Evolutionary conservation across 306 rosid species (phyloP).

Genomic region (Fragaria vesca): DNA sequence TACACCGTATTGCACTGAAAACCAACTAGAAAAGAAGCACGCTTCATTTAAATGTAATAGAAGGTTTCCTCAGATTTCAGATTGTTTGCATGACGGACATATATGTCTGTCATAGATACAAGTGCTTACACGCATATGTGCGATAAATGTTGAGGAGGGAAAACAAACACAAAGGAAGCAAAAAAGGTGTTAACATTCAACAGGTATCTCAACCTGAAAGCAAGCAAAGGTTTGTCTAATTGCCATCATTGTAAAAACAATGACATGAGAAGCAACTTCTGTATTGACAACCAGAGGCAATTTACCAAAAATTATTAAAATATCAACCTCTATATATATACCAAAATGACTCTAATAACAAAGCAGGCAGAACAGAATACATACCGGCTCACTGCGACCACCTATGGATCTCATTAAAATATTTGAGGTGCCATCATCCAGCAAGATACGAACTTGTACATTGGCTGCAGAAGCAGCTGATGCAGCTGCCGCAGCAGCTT

Average conservation of each 20-base stretch:
- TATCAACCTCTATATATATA: neutral
- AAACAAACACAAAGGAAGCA: neutral
- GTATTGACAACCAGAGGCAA: neutral
- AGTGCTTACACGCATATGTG: neutral
- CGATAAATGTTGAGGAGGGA: neutral
- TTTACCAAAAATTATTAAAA: constrained; percentile 7
- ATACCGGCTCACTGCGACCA: constrained; percentile 85
- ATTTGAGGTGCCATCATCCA: constrained; percentile 98
- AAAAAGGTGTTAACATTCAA: neutral
- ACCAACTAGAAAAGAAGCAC: neutral
- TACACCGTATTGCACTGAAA: neutral
- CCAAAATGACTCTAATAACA: constrained; percentile 4
- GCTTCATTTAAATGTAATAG: neutral
- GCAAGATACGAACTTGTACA: constrained; percentile 96
- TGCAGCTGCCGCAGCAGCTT: constrained; percentile 95
- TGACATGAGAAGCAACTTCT: constrained; percentile 15
- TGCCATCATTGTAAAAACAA: constrained; percentile 20
- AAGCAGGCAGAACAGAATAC: constrained; percentile 26
- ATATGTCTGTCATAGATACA: neutral
- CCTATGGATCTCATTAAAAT: constrained; percentile 92
- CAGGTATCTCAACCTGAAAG: neutral
- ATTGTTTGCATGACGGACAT: neutral
- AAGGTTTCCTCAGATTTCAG: neutral
- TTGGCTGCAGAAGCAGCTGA: constrained; percentile 96
- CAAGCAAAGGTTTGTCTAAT: neutral